Evolutionary conservation across 129 eudicot genomes (phyloP).

Genomic region (Ambrosia artemisiifolia): DNA sequence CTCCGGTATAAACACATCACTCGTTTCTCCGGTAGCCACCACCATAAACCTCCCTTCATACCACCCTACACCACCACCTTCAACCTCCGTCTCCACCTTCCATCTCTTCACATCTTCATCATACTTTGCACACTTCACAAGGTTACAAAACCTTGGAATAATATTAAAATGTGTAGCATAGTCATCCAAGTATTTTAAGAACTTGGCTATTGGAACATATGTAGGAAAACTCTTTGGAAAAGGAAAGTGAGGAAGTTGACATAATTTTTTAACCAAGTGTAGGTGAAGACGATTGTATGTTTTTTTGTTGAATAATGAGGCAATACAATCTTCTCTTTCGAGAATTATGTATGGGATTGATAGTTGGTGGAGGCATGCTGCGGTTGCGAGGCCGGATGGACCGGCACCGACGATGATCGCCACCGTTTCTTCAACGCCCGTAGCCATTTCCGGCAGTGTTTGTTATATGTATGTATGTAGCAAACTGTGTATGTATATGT

Average conservation of each 20-base stretch:
- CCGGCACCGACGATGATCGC: conserved; percentile 78
- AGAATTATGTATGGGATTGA: conserved; percentile 57
- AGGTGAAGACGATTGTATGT: conserved; percentile 75
- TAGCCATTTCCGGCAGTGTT: neutral
- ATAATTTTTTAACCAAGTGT: conserved; percentile 52
- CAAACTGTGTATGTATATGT: neutral
- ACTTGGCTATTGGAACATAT: neutral
- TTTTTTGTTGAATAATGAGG: conserved; percentile 65
- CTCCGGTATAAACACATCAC: conserved; percentile 48
- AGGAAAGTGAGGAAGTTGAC: conserved; percentile 1
- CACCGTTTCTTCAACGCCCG: conserved; percentile 23
- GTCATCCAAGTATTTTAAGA: neutral
- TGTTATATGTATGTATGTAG: neutral
- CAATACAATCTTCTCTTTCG: conserved; percentile 71
- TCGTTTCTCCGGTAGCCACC: conserved; percentile 70
- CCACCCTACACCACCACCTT: conserved; percentile 15
- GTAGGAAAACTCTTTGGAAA: neutral
- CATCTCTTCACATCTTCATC: conserved; percentile 43
- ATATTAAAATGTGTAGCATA: conserved; percentile 32
- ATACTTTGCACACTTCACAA: conserved; percentile 42
- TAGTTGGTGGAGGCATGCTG: conserved; percentile 54
- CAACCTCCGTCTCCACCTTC: conserved; percentile 32
- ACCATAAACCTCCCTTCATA: conserved; percentile 56
- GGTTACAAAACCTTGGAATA: conserved; percentile 39
- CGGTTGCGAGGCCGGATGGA: conserved; percentile 71